phyloP scores from a whole-genome alignment of 2,329 filamentous ascomycete genomes.

The Colletotrichum sp. region DNA sequence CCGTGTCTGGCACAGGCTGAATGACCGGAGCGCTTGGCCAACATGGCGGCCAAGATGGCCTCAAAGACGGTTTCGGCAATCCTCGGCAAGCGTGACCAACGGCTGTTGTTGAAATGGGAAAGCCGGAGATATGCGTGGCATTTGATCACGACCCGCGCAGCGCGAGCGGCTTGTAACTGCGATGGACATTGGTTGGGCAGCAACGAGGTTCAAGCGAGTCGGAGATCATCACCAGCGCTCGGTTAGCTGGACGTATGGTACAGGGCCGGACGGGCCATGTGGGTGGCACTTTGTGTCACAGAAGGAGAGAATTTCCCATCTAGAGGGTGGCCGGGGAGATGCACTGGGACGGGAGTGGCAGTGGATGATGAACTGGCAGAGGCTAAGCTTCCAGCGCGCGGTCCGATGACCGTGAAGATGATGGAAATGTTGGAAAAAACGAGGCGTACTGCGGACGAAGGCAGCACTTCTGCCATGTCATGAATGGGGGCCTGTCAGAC shows the following conservation, averaged over 20 bases:
- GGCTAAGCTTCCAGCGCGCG: neutral
- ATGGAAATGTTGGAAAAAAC: neutral
- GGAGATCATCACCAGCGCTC: neutral
- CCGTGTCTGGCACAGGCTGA: neutral
- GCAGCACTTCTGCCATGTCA: neutral
- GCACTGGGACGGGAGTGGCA: neutral
- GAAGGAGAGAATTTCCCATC: neutral
- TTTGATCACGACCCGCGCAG: neutral
- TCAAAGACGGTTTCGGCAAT: neutral
- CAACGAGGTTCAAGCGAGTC: neutral
- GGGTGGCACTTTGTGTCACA: neutral
- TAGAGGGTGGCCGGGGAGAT: neutral
- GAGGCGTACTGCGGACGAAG: neutral
- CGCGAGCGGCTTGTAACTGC: neutral
- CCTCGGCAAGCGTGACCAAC: neutral
- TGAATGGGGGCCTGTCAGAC: neutral
- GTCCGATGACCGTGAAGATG: constrained; percentile 5
- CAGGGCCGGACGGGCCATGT: neutral
- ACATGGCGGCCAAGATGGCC: neutral
- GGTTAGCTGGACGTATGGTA: neutral
- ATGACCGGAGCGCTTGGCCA: neutral
- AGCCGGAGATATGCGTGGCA: neutral
- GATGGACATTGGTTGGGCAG: neutral
- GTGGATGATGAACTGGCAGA: neutral
- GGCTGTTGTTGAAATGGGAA: neutral